phyloP scores from a whole-genome alignment of 2,329 filamentous ascomycete species.

The Bipolaris gigantea region DNA sequence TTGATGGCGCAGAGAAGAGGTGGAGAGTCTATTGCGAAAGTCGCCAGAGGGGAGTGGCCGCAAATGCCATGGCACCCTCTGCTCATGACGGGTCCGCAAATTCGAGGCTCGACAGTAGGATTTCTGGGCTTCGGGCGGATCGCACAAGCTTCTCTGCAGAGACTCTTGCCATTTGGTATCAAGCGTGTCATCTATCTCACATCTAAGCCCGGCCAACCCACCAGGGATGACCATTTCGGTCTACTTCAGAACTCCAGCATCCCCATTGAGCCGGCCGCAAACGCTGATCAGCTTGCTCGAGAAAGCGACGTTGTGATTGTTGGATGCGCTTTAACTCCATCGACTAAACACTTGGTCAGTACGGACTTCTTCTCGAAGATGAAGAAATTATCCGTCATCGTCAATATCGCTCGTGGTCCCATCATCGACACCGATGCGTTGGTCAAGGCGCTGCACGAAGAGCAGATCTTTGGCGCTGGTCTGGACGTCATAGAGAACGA shows the following conservation, averaged over 20 bases:
- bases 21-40: conserved; percentile 31
- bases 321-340: conserved; percentile 31
- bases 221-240: conserved; percentile 30
- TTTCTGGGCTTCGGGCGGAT: conserved; percentile 39
- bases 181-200: conserved; percentile 31
- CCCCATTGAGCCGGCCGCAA: conserved; percentile 24
- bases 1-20: conserved; percentile 37
- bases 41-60: conserved; percentile 32
- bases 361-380: conserved; percentile 49
- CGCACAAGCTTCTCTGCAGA: conserved; percentile 29
- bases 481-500: conserved; percentile 61
- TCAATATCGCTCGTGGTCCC: conserved; percentile 61
- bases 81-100: conserved; percentile 35
- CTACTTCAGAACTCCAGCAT: conserved; percentile 21
- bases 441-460: conserved; percentile 54
- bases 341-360: conserved; percentile 33
- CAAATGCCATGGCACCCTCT: conserved; percentile 38
- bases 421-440: conserved; percentile 59
- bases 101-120: conserved; percentile 28
- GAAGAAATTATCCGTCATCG: conserved; percentile 57
- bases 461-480: conserved; percentile 56
- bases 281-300: conserved; percentile 27
- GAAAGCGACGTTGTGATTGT: conserved; percentile 38
- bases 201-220: conserved; percentile 27
- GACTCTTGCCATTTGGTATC: conserved; percentile 34